Percentiles rank a stretch among this genome's conserved stretches.
phyloP scores from a whole-genome alignment of 2,329 filamentous ascomycete genomes.

The Calonectria naviculata region DNA sequence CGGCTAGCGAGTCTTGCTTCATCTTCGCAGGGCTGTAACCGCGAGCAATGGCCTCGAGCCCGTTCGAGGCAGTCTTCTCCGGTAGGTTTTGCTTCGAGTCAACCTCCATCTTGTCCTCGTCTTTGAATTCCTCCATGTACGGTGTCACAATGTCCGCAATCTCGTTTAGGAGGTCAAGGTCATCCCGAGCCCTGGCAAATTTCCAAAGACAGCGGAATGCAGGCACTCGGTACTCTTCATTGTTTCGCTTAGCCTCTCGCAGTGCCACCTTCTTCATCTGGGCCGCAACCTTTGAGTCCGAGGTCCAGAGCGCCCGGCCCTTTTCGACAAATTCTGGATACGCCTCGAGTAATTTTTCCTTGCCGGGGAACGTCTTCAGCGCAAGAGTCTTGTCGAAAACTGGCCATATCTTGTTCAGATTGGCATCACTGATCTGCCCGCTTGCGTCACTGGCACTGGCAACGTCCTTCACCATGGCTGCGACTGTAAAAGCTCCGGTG shows the following conservation, averaged over 20 bases:
- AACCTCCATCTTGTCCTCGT: constrained; percentile 76
- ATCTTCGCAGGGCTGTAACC: constrained; percentile 59
- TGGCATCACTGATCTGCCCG: constrained; percentile 68
- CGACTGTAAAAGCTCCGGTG: constrained; percentile 83
- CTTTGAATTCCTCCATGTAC: constrained; percentile 67
- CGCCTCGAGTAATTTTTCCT: constrained; percentile 84
- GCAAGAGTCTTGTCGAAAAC: constrained; percentile 83
- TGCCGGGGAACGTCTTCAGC: constrained; percentile 93
- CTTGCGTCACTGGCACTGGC: constrained; percentile 66
- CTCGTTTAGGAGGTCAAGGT: constrained; percentile 77
- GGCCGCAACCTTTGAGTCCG: constrained; percentile 63
- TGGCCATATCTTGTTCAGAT: constrained; percentile 80
- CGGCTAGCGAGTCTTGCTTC: constrained; percentile 46
- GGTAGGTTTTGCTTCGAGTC: constrained; percentile 63
- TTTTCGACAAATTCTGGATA: constrained; percentile 83
- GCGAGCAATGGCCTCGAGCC: constrained; percentile 60
- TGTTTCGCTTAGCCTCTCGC: constrained; percentile 92
- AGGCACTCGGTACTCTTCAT: constrained; percentile 82
- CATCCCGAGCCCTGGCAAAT: constrained; percentile 74
- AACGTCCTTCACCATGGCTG: constrained; percentile 76
- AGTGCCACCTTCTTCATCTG: constrained; percentile 84
- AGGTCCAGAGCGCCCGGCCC: constrained; percentile 67
- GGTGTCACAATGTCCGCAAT: constrained; percentile 73
- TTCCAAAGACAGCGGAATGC: constrained; percentile 79
- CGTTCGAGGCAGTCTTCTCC: constrained; percentile 59